Percentiles rank a stretch among this genome's conserved stretches.
These are phyloP conservation scores for Aspergillus bombycis DNA, from an alignment of 2,329 filamentous ascomycete species.

Conservation along the genomic window DNA sequence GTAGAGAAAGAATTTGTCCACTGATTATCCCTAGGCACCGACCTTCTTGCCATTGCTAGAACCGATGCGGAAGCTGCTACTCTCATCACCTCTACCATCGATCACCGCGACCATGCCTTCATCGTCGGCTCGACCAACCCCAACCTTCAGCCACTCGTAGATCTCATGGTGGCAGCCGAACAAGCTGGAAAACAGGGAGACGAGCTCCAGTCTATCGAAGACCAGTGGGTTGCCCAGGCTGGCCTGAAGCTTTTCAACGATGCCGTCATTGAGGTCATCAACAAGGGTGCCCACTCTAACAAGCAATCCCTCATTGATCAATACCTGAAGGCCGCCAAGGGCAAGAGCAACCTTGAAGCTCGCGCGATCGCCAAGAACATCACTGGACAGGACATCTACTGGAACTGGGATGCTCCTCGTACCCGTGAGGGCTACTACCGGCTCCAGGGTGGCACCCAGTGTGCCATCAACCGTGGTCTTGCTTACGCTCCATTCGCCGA, in stretches of 20 bases:
- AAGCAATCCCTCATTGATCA: conserved; percentile 69
- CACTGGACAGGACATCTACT: conserved; percentile 80
- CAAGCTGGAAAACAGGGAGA: conserved; percentile 76
- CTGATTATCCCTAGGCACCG: conserved; percentile 59
- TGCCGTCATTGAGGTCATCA: conserved; percentile 81
- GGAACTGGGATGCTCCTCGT: conserved; percentile 92
- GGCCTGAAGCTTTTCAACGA: conserved; percentile 87
- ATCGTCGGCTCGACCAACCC: conserved; percentile 89
- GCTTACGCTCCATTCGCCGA: conserved; percentile 93
- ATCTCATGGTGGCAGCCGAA: conserved; percentile 89
- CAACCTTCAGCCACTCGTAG: conserved; percentile 77
- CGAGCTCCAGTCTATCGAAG: conserved; percentile 88
- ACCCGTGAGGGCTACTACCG: conserved; percentile 96
- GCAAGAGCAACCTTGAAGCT: conserved; percentile 84
- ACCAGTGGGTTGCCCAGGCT: conserved; percentile 79
- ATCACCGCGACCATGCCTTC: conserved; percentile 92
- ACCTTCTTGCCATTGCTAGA: conserved; percentile 87
- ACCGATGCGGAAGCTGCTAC: conserved; percentile 98
- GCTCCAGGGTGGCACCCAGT: conserved; percentile 87
- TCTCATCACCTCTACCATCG: conserved; percentile 94
- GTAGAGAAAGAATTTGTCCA: neutral
- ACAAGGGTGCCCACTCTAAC: conserved; percentile 64
- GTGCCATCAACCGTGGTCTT: conserved; percentile 84
- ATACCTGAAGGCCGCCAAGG: conserved; percentile 70
- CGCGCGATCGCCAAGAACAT: conserved; percentile 76